A percentile compares a stretch with the other conserved stretches of the same genome.
Evolutionary conservation across 2,329 filamentous ascomycete genomes (phyloP).

Genomic region (Colletotrichum destructivum): DNA sequence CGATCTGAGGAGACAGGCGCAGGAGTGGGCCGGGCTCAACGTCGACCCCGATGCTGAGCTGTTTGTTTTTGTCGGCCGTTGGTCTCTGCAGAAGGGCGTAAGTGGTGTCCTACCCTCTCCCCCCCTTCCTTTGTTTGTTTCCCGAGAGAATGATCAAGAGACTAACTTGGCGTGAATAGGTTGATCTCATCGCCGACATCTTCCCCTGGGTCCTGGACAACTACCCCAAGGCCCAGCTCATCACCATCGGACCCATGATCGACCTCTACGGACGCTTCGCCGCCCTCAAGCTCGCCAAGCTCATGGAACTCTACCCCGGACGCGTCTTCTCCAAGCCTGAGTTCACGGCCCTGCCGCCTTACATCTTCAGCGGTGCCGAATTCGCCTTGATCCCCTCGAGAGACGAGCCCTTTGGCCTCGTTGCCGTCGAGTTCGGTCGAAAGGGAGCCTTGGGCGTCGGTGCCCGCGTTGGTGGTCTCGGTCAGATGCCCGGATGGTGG

Average conservation of each 20-base stretch:
- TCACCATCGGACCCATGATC: constrained; percentile 76
- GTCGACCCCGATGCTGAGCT: constrained; percentile 74
- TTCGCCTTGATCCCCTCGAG: constrained; percentile 79
- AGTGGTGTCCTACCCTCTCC: no score
- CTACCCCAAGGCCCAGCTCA: constrained; percentile 72
- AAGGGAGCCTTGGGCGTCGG: constrained; percentile 79
- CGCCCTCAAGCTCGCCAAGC: constrained; percentile 73
- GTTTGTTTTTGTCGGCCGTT: constrained; percentile 78
- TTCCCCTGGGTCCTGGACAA: constrained; percentile 75
- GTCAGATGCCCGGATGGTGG: constrained; percentile 81
- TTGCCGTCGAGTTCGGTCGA: constrained; percentile 78
- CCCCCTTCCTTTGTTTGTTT: background rate
- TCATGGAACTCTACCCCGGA: constrained; percentile 77
- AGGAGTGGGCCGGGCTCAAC: constrained; percentile 77
- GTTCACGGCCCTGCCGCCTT: constrained; percentile 76
- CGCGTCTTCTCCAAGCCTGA: constrained; percentile 77
- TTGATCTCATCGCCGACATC: constrained; percentile 78
- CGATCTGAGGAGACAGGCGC: constrained; percentile 72
- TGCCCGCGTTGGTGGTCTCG: constrained; percentile 75
- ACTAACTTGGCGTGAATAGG: constrained; percentile 1
- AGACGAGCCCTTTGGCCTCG: constrained; percentile 78
- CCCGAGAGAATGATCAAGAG: no score
- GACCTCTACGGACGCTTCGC: constrained; percentile 79
- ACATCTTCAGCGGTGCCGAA: constrained; percentile 77
- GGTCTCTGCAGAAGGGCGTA: constrained; percentile 78